A percentile compares a stretch with the other conserved stretches of the same genome.
phyloP scores from a whole-genome alignment of 2,329 filamentous ascomycete species.

The Lecanicillium sp. region DNA sequence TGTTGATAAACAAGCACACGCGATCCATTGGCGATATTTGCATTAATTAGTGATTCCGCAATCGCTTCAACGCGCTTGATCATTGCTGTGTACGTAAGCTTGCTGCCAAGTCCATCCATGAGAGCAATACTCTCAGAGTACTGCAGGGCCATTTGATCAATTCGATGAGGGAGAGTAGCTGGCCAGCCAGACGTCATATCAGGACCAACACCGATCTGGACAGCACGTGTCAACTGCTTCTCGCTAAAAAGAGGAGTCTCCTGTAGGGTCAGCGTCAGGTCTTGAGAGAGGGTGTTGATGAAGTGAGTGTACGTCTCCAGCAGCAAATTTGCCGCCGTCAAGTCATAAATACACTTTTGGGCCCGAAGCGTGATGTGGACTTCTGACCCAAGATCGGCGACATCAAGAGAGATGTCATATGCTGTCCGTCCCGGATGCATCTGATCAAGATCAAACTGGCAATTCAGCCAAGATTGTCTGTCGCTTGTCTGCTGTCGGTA shows the following conservation, averaged over 20 bases:
- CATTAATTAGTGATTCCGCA: not conserved
- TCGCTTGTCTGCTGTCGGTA: conserved; percentile 20
- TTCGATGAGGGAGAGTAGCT: conserved; percentile 23
- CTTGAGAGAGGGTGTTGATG: too few relatives aligned
- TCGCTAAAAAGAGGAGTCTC: too few relatives aligned
- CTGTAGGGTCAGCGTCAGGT: too few relatives aligned
- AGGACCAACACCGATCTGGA: too few relatives aligned
- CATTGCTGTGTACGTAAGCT: conserved; percentile 27
- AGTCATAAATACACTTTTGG: too few relatives aligned
- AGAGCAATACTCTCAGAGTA: conserved; percentile 11
- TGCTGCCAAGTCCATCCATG: conserved; percentile 13
- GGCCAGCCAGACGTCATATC: conserved; percentile 20
- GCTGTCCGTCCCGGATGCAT: conserved; percentile 11
- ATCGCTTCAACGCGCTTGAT: conserved; percentile 23
- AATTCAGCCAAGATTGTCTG: too few relatives aligned
- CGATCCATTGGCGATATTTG: conserved; percentile 4
- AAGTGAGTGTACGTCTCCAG: too few relatives aligned
- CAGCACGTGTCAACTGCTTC: too few relatives aligned
- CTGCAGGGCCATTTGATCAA: conserved; percentile 23
- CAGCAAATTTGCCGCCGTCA: too few relatives aligned
- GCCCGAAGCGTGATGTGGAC: not conserved
- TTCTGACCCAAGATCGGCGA: conserved; percentile 22
- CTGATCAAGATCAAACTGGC: too few relatives aligned
- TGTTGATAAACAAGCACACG: conserved; percentile 31
- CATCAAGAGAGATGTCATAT: conserved; percentile 27